A percentile compares a stretch with the other conserved stretches of the same genome.
These are phyloP conservation scores for Aquilaria sinensis DNA, from an alignment of 345 rosid species.

Conservation along the genomic window DNA sequence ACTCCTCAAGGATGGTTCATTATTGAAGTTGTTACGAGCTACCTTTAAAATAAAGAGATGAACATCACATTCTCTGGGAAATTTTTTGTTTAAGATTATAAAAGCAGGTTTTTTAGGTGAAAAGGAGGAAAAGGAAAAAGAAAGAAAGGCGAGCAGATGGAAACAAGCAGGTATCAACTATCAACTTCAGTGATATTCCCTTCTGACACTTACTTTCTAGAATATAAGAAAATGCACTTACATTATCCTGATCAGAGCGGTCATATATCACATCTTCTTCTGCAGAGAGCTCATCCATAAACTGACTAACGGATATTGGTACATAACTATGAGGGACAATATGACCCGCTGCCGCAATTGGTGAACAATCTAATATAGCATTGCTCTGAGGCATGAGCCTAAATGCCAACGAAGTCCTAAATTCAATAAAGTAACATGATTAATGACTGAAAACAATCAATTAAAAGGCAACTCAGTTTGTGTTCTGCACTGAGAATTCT, in stretches of 20 bases:
- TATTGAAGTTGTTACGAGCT: conserved; percentile 41
- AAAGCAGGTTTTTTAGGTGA: background rate
- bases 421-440: conserved; percentile 12
- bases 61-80: too few species aligned
- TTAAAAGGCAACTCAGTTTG: conserved; percentile 1
- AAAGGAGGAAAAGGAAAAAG: background rate
- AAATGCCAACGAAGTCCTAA: conserved; percentile 79
- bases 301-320: conserved; percentile 93
- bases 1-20: conserved; percentile 90
- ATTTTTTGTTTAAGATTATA: background rate
- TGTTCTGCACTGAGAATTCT: conserved; percentile 3
- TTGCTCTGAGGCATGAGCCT: conserved; percentile 96
- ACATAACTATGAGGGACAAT: conserved; percentile 86
- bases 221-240: conserved; percentile 31
- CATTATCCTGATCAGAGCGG: conserved; percentile 55
- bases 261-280: conserved; percentile 69
- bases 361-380: conserved; percentile 94
- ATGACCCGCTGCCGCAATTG: conserved; percentile 95
- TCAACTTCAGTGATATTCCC: background rate
- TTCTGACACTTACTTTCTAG: background rate
- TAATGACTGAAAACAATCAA: conserved; percentile 3
- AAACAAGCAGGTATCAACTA: background rate
- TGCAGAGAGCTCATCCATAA: conserved; percentile 97
- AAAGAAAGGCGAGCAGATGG: background rate
- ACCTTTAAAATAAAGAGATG: conserved; percentile 52